Evolutionary conservation across 2,329 filamentous ascomycete species (phyloP), one percentile per base, ranked within the genome.

Genomic region (Fusarium pseudonygamai): DNA sequence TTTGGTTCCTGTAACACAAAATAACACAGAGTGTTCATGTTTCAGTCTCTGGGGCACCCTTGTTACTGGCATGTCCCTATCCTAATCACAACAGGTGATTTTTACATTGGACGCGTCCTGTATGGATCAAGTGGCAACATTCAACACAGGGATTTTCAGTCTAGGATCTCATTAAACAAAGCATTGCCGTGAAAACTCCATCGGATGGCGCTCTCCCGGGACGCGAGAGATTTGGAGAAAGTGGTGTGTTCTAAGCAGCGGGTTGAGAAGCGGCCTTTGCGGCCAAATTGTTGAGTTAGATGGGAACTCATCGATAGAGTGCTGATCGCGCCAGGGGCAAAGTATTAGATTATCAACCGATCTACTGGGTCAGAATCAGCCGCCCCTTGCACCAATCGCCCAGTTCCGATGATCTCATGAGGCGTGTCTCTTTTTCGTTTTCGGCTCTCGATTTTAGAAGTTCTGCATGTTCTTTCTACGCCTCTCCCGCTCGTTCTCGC

Each of bases 261-360:
- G 32, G 37, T 28, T 34, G 9, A 61, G 34, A 61, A 58, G 63
- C 64, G 63, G 50, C 56, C 24, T 59, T 28, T 50, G 72, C 65
- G 60, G 52, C 62, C 56, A 55, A 45, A 45, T 22, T 28, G 24
- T 72, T 37, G 42, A 59, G 66, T 73, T 74, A 74, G 53, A 34
- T 40, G 65, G 60, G 49, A 72, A 74, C 72, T 65, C 60, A 56
- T 42, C 39, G 24, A n/a, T 57, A 24, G 34, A 12, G 24, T 53
- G 68, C n/a, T 47, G 71, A 75, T 74, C 53, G 20, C 47, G 36
- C 42, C 22, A 62, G 49, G 64, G 52, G 60, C 39, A 55, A 73
- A 67, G 72, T 74, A 74, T 63, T 46, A 56, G 64, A 72, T 69
- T 74, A 75, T 74, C 72, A 69, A 63, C 63, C 71, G 63, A 74